phyloP scores from a whole-genome alignment of 306 rosid species.

The Inga leiocalycina region DNA sequence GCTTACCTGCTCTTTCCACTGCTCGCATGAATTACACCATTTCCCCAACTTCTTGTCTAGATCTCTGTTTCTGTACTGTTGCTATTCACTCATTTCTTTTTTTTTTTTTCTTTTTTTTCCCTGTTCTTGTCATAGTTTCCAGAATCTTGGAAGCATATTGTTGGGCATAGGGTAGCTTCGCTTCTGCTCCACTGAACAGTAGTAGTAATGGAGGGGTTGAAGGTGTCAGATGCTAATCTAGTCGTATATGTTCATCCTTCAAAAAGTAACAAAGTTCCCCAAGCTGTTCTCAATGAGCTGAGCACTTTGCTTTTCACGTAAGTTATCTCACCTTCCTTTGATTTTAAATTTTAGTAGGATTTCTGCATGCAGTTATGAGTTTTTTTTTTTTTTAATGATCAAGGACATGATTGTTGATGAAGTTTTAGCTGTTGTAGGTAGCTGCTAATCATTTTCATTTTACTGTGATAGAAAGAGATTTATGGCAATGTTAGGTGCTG shows the following conservation, averaged over 20 bases:
- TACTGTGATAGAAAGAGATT: neutral
- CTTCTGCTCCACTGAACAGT: neutral
- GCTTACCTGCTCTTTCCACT: neutral
- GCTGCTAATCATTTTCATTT: neutral
- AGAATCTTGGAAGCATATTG: neutral
- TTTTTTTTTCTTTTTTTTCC: too few species aligned
- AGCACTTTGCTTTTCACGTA: slow-evolving; percentile 77
- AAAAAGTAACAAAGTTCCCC: slow-evolving; percentile 44
- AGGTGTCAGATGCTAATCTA: slow-evolving; percentile 69
- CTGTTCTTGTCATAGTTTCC: neutral
- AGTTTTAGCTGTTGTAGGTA: neutral
- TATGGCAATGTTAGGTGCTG: neutral
- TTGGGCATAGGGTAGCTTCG: neutral
- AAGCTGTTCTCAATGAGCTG: slow-evolving; percentile 70
- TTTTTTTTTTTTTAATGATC: neutral
- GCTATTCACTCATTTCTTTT: neutral
- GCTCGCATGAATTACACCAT: neutral
- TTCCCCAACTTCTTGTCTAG: too few species aligned
- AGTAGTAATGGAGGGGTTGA: slow-evolving; percentile 67
- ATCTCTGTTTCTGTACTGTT: neutral
- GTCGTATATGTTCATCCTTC: slow-evolving; percentile 70
- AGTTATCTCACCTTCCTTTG: neutral
- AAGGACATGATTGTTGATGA: neutral
- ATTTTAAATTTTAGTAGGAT: neutral
- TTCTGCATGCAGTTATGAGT: neutral